A percentile compares a stretch with the other conserved stretches of the same genome.
These are phyloP conservation scores for Puccinia hordei DNA, from an alignment of 1,284 basidiomycete genomes.

Conservation along the genomic window DNA sequence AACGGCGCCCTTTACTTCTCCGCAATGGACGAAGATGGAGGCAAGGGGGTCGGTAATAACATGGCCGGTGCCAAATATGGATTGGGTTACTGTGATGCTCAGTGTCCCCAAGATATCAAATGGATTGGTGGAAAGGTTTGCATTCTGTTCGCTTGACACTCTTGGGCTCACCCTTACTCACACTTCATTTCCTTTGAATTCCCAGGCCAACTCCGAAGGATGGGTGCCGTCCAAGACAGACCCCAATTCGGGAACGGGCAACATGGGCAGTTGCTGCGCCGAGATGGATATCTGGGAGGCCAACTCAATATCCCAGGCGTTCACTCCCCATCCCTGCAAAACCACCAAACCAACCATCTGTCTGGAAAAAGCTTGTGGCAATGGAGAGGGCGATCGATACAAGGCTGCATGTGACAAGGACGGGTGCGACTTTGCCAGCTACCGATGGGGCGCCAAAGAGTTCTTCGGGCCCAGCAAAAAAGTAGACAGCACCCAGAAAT, in stretches of 20 bases:
- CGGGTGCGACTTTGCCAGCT: conserved; percentile 34
- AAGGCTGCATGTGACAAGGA: conserved; percentile 38
- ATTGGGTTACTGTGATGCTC: conserved; percentile 59
- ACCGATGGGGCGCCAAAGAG: conserved; percentile 30
- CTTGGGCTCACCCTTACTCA: not conserved
- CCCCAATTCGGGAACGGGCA: conserved; percentile 61
- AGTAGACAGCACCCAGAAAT: conserved; percentile 21
- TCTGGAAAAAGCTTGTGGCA: not conserved
- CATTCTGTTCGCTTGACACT: conserved; percentile 2
- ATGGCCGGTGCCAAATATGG: conserved; percentile 31
- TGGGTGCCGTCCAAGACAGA: conserved; percentile 54
- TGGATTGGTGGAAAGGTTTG: conserved; percentile 66
- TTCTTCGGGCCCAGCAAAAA: conserved; percentile 28
- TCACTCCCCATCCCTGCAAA: conserved; percentile 35
- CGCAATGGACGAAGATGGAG: conserved; percentile 57
- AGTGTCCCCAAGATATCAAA: conserved; percentile 64
- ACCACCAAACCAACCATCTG: not conserved
- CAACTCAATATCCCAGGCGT: conserved; percentile 35
- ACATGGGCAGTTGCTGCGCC: conserved; percentile 62
- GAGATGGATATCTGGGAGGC: conserved; percentile 50
- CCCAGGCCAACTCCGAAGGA: conserved; percentile 59
- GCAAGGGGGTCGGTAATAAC: conserved; percentile 49
- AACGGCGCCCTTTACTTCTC: conserved; percentile 62
- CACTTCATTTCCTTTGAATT: not conserved
- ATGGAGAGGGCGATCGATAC: conserved; percentile 20